Conservation (phyloP, 2,329 filamentous ascomycete species). For the Aspergillus bombycis region DNA sequence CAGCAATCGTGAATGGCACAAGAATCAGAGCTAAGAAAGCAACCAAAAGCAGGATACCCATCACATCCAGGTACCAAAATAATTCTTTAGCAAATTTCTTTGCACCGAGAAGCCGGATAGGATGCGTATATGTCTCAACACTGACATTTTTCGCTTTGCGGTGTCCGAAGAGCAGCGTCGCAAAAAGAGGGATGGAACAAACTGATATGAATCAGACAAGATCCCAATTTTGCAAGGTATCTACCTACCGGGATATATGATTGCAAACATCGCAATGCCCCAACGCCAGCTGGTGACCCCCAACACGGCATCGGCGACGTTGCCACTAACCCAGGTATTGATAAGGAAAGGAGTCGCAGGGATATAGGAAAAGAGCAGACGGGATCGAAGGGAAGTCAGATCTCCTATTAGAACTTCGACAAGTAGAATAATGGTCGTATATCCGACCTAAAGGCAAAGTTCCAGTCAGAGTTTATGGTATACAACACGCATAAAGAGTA, state of each 20-base stretch:
- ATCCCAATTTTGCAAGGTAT: background rate
- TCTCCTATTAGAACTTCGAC: constrained; percentile 68
- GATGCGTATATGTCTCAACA: constrained; percentile 47
- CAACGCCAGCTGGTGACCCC: constrained; percentile 59
- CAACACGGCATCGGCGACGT: constrained; percentile 57
- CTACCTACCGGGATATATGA: constrained; percentile 56
- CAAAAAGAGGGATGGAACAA: constrained; percentile 58
- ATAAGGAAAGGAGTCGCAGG: constrained; percentile 62
- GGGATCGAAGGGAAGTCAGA: constrained; percentile 64
- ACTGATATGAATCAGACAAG: constrained; percentile 27
- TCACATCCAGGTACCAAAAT: constrained; percentile 60
- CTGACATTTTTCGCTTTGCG: constrained; percentile 58
- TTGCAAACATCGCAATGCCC: constrained; percentile 67
- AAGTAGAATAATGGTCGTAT: constrained; percentile 63
- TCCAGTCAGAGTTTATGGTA: background rate
- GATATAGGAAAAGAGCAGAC: constrained; percentile 68
- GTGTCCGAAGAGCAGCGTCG: constrained; percentile 55
- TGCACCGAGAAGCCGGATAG: constrained; percentile 47
- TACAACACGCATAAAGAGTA: no score
- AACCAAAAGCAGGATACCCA: constrained; percentile 58
- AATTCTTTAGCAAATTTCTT: constrained; percentile 47
- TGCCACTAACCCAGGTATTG: constrained; percentile 67
- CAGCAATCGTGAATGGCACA: constrained; percentile 61
- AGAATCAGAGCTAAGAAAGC: constrained; percentile 57
- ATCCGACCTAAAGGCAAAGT: constrained; percentile 53